Percentiles rank a stretch among this genome's conserved stretches.
phyloP scores from a whole-genome alignment of 2,329 filamentous ascomycete species.

The Hymenoscyphus occultus region DNA sequence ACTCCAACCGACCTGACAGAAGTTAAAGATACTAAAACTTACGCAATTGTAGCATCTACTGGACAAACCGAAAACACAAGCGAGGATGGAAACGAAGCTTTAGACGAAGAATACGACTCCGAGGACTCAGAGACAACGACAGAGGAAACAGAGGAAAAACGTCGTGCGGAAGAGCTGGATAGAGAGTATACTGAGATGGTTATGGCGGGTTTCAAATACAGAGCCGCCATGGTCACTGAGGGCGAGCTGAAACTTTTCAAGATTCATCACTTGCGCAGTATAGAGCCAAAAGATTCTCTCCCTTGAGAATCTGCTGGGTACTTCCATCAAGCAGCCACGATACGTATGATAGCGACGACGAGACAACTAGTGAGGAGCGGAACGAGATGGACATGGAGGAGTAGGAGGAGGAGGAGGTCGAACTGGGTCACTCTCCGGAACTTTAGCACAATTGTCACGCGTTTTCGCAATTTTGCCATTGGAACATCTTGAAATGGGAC shows the following conservation, averaged over 20 bases:
- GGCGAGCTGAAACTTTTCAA: not conserved
- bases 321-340: not conserved
- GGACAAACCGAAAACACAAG: not conserved
- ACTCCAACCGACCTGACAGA: not conserved
- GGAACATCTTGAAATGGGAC: not conserved
- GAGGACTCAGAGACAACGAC: not conserved
- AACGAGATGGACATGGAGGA: not conserved
- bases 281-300: not conserved
- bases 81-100: no score
- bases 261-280: not conserved
- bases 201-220: not conserved
- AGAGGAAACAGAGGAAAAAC: not conserved
- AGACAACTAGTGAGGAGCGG: not conserved
- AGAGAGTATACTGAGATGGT: not conserved
- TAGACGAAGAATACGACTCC: not conserved
- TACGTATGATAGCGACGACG: not conserved
- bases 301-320: not conserved
- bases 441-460: not conserved
- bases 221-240: not conserved
- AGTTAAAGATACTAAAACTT: not conserved
- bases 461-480: not conserved
- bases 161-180: not conserved
- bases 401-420: not conserved
- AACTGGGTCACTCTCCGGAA: not conserved
- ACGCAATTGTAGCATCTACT: not conserved